A percentile compares a stretch with the other conserved stretches of the same genome.
phyloP scores from a whole-genome alignment of 352 stramenopile species.

The Pythium chondricola region DNA sequence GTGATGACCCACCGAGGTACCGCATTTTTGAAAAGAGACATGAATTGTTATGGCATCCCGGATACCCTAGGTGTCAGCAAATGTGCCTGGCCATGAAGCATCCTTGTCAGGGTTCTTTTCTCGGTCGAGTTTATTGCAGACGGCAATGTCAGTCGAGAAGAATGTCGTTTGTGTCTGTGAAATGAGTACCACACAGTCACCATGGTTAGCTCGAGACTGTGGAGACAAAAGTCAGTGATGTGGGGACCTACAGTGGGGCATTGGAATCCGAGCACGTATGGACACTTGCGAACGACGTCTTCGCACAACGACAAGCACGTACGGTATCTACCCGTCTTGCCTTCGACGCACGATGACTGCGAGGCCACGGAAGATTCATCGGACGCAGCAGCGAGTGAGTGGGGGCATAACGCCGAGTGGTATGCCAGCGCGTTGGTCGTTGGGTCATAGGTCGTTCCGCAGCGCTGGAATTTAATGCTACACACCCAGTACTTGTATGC shows the following conservation, averaged over 20 bases:
- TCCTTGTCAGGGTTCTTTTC: conserved; percentile 58
- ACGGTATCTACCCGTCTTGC: conserved; percentile 33
- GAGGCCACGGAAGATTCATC: conserved; percentile 2
- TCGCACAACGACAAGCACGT: conserved; percentile 80
- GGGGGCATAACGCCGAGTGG: conserved; percentile 22
- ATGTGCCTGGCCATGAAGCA: conserved; percentile 66
- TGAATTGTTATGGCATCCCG: background rate
- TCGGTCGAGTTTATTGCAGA: conserved; percentile 76
- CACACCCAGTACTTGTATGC: conserved; percentile 89
- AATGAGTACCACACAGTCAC: background rate
- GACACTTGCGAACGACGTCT: conserved; percentile 81
- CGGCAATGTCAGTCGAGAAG: conserved; percentile 63
- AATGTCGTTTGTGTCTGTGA: conserved; percentile 57
- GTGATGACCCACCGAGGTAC: too few relatives aligned
- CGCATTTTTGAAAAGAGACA: too few relatives aligned
- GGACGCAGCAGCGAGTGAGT: too few relatives aligned
- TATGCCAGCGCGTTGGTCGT: background rate
- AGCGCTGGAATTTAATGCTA: conserved; percentile 80
- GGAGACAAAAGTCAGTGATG: background rate
- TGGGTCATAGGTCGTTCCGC: conserved; percentile 18
- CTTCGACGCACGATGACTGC: conserved; percentile 32
- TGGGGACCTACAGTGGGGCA: conserved; percentile 47
- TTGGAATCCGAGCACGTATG: conserved; percentile 82
- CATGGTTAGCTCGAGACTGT: background rate
- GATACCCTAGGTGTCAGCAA: conserved; percentile 38